Base-by-base conservation (phyloP, 352 stramenopile species). In the Globisporangium mamillatum region DNA sequence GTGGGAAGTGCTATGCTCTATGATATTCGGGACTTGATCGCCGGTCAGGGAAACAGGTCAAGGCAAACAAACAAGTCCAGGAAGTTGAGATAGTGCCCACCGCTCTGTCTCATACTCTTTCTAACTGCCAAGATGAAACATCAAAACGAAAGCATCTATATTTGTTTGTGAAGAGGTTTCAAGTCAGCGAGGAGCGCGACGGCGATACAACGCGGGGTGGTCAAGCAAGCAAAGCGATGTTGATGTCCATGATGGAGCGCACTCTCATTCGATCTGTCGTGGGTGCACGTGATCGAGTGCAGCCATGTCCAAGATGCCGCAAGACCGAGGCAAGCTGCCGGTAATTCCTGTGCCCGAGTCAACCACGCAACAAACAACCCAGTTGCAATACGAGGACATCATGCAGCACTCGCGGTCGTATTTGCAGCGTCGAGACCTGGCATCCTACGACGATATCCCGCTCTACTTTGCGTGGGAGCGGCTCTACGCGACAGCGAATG, bases 401-500 rank as follows among this genome's bases (percentile, higher is more conserved):
- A 84, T 84, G 73, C 68, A 67, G 6, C 63, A 81, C 4, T 74
- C 79, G 1, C 66, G 65, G 25, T 60, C 48, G 29, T 80, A 77
- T 12, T 58, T 86, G 18, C 73, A 73, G 7, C 77, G 73, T 22
- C 77, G 79, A 1, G 80, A 86, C 25, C 29, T 88, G 27, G 72
- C 62, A 9, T 88, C 80, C 6, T 68, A 86, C 18, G 78, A 88
- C 6, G 80, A 88, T 18, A 62, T 76, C 9, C 80, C 80, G 20
- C 63, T 88, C 20, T 88, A 86, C 60, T 88, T 86, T 32, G 80
- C 80, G 1, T 88, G 80, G 80, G 65, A 86, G 18, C 70, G 80
- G 14, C 62, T 88, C 29, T 88, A 86, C 20, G 67, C 78, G 20
- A 63, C 78, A 4, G 74, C 74, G 0, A 86, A 86, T 36, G 64